These are phyloP conservation scores for Bruguiera hainesii DNA, from an alignment of 441 rosid species.

Conservation along the genomic window DNA sequence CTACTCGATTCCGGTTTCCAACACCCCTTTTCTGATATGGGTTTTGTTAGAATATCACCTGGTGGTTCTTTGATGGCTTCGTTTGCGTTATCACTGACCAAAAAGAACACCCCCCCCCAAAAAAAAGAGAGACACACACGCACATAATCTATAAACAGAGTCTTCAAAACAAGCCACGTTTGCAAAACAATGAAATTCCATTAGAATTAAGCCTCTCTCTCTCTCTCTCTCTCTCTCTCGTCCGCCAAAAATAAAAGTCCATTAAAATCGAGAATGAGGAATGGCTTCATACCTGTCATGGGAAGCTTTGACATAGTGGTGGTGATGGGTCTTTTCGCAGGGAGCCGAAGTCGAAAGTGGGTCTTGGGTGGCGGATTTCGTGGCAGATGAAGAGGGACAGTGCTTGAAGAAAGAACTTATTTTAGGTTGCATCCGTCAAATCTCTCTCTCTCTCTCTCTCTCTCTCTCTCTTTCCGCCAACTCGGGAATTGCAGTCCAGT, in stretches of 20 bases:
- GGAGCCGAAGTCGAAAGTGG: conserved; percentile 16
- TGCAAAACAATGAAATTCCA: neutral
- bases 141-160: neutral
- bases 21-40: conserved; percentile 12
- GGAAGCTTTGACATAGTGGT: conserved; percentile 39
- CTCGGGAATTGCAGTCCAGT: too few species aligned
- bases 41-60: conserved; percentile 2
- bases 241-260: neutral
- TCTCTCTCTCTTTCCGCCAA: too few species aligned
- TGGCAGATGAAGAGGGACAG: conserved; percentile 15
- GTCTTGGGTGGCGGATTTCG: conserved; percentile 10
- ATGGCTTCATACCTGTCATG: conserved; percentile 31
- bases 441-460: too few species aligned
- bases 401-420: conserved; percentile 74
- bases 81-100: conserved; percentile 10
- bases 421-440: conserved; percentile 56
- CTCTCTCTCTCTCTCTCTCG: neutral
- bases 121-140: neutral
- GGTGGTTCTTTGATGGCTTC: conserved; percentile 22
- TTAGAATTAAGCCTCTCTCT: neutral
- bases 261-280: neutral
- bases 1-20: conserved; percentile 23
- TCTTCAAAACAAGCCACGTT: neutral
- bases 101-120: too few species aligned
- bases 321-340: conserved; percentile 42